Percentiles rank a stretch among this genome's conserved stretches.
Conservation (phyloP, 108 stramenopile species). For the Thalassiosira profunda region DNA sequence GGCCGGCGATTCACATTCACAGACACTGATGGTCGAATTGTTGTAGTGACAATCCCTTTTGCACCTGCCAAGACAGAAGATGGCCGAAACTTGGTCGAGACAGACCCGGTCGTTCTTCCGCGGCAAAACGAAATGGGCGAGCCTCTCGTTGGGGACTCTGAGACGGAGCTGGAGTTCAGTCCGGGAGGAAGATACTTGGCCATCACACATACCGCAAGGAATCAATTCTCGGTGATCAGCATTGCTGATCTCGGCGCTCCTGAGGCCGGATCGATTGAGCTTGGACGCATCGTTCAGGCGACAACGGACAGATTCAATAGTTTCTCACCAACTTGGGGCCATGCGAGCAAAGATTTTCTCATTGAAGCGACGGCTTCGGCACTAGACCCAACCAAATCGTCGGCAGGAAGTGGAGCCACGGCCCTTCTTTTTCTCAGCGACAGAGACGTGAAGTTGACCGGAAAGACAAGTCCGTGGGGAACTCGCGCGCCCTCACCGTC, state of each 20-base stretch:
- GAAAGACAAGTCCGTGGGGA: conserved; percentile 69
- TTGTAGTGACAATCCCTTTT: conserved; percentile 63
- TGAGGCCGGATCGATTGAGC: conserved; percentile 29
- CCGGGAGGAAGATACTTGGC: conserved; percentile 72
- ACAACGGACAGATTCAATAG: conserved; percentile 72
- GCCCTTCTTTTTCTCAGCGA: conserved; percentile 73
- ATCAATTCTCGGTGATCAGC: conserved; percentile 70
- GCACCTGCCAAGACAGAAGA: conserved; percentile 11
- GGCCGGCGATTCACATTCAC: conserved; percentile 69
- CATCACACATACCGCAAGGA: conserved; percentile 61
- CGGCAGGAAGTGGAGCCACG: conserved; percentile 35
- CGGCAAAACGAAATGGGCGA: conserved; percentile 60
- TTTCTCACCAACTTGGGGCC: conserved; percentile 54
- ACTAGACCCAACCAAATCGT: conserved; percentile 17
- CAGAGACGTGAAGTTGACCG: conserved; percentile 58
- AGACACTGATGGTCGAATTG: conserved; percentile 70
- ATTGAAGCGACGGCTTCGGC: conserved; percentile 12
- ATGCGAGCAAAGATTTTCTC: conserved; percentile 22
- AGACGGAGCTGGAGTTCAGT: conserved; percentile 40
- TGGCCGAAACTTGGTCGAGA: not conserved
- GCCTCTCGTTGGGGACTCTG: conserved; percentile 55
- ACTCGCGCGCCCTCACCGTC: conserved; percentile 65
- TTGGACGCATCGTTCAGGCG: conserved; percentile 75
- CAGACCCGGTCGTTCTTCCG: conserved; percentile 43
- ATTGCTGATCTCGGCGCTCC: conserved; percentile 73